phyloP scores from a whole-genome alignment of 495 filamentous ascomycete genomes.

The Podospora fimiseda region DNA sequence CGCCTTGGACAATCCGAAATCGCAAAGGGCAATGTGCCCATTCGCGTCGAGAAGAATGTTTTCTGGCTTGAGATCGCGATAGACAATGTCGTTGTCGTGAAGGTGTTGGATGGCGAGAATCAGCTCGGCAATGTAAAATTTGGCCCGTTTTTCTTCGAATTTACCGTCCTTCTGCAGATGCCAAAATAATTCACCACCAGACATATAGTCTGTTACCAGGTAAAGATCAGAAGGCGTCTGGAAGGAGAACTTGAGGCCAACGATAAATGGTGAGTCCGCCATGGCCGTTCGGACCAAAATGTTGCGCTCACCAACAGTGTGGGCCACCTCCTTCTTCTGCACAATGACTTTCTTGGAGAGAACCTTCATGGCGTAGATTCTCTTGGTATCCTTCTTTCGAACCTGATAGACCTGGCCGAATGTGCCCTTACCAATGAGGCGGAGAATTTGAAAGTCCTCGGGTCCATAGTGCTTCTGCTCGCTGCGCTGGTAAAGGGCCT shows the following conservation, averaged over 20 bases:
- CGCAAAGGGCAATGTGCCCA: constrained; percentile 90
- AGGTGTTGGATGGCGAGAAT: constrained; percentile 94
- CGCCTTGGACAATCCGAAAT: constrained; percentile 96
- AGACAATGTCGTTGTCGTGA: constrained; percentile 95
- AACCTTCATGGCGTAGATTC: constrained; percentile 99
- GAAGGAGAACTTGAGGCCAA: constrained; percentile 97
- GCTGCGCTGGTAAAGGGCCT: constrained; percentile 79
- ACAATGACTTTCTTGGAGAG: constrained; percentile 99
- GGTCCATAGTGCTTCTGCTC: constrained; percentile 91
- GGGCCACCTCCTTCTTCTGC: constrained; percentile 97
- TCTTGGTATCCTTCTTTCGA: constrained; percentile 91
- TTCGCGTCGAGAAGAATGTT: constrained; percentile 92
- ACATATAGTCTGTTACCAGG: constrained; percentile 99
- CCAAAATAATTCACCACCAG: constrained; percentile 96
- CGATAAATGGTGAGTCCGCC: constrained; percentile 94
- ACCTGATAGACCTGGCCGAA: constrained; percentile 99
- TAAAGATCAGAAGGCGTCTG: constrained; percentile 96
- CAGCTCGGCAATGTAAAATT: constrained; percentile 98
- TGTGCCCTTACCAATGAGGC: constrained; percentile 95
- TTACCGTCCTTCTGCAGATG: constrained; percentile 96
- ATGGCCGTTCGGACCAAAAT: constrained; percentile 94
- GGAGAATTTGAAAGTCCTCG: constrained; percentile 92
- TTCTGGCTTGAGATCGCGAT: constrained; percentile 94
- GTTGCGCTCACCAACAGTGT: constrained; percentile 94
- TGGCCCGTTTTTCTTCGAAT: constrained; percentile 89